Conservation (phyloP, 2,329 filamentous ascomycete genomes). For the Talaromyces marneffei region DNA sequence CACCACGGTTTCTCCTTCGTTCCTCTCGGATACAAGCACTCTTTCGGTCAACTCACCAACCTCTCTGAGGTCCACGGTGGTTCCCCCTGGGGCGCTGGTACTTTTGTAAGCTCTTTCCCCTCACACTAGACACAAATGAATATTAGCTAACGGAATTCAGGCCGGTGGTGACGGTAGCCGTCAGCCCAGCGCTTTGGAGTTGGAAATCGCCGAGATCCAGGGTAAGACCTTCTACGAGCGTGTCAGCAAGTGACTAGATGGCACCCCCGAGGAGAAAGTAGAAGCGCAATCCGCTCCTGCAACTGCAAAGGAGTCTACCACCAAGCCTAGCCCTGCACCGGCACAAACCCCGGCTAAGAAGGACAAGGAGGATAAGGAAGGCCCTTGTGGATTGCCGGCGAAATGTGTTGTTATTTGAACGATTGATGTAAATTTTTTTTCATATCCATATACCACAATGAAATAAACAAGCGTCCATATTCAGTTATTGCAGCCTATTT, state of each 20-base stretch:
- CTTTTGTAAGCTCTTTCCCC: constrained; percentile 55
- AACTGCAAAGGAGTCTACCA: constrained; percentile 18
- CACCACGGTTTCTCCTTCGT: constrained; percentile 97
- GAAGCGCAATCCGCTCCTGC: constrained; percentile 22
- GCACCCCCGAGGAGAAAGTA: constrained; percentile 31
- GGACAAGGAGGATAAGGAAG: constrained; percentile 44
- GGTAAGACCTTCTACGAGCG: constrained; percentile 78
- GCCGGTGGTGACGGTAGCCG: constrained; percentile 67
- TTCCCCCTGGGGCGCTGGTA: constrained; percentile 87
- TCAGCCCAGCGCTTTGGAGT: constrained; percentile 68
- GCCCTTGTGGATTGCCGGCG: constrained; percentile 69
- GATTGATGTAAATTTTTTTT: constrained; percentile 44
- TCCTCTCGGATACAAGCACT: constrained; percentile 84
- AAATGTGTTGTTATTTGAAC: constrained; percentile 60
- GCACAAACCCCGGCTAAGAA: constrained; percentile 36
- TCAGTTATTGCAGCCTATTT: not conserved
- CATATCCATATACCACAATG: constrained; percentile 11
- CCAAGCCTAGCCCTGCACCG: constrained; percentile 17
- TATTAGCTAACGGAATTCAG: constrained; percentile 26
- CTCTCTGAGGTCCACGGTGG: constrained; percentile 78
- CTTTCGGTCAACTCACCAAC: constrained; percentile 65
- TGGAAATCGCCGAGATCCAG: constrained; percentile 73
- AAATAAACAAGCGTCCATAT: not conserved
- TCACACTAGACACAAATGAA: constrained; percentile 6
- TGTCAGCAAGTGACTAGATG: constrained; percentile 82